Conservation (phyloP, 345 rosid species). For the Abelmoschus esculentus region DNA sequence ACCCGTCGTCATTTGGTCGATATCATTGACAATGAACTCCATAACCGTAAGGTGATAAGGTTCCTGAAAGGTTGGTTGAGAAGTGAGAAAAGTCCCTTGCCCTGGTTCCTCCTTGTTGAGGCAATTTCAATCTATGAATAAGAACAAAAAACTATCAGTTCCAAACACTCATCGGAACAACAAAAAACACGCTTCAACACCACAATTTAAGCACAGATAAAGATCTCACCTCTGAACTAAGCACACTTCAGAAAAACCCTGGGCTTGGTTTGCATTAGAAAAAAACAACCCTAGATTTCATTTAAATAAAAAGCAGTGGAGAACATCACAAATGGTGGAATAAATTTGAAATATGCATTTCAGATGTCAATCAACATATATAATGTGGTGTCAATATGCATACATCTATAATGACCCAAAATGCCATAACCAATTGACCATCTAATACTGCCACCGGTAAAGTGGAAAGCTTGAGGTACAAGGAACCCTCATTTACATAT, state of each 20-base stretch:
- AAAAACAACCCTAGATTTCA: not conserved
- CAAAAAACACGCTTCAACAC: not conserved
- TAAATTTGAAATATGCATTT: not conserved
- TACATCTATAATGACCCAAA: not conserved
- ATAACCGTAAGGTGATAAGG: not conserved
- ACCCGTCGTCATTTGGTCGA: no score
- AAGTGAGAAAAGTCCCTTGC: not conserved
- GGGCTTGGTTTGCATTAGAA: not conserved
- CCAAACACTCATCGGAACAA: not conserved
- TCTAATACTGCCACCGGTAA: not conserved
- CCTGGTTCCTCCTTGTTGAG: not conserved
- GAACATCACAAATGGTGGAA: not conserved
- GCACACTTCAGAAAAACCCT: not conserved
- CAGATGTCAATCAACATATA: not conserved
- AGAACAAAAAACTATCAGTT: not conserved
- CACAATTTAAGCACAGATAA: not conserved
- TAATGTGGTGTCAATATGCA: not conserved
- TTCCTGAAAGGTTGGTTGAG: not conserved
- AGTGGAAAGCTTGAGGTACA: conserved; percentile 10
- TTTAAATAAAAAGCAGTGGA: not conserved
- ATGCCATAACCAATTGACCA: not conserved
- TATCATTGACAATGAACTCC: not conserved
- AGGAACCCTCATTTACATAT: conserved; percentile 23
- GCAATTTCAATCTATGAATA: not conserved
- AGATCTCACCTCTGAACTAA: not conserved